phyloP scores from a whole-genome alignment of 768 basidiomycete genomes.

The Pleurotus citrinopileatus region DNA sequence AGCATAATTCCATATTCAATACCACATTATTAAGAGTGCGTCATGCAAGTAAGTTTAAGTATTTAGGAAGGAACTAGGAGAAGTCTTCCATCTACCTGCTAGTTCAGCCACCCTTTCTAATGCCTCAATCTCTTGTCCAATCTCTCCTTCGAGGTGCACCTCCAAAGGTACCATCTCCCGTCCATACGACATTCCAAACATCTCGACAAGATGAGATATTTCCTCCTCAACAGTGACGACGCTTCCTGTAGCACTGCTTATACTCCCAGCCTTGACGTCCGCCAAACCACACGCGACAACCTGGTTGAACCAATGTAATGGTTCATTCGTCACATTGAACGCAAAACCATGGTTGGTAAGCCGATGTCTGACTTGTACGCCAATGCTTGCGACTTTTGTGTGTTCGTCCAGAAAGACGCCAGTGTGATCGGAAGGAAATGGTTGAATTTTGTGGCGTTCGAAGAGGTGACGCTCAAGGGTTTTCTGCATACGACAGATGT shows the following conservation, averaged over 20 bases:
- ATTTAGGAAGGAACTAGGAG: no score
- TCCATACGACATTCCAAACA: slow-evolving; percentile 45
- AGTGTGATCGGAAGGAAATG: slow-evolving; percentile 72
- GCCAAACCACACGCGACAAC: slow-evolving; percentile 90
- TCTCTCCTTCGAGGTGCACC: slow-evolving; percentile 38
- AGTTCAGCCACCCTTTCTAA: slow-evolving; percentile 43
- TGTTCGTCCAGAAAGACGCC: slow-evolving; percentile 83
- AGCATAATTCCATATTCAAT: no score
- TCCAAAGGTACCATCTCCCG: slow-evolving; percentile 47
- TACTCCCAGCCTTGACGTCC: slow-evolving; percentile 76
- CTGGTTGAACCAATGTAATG: slow-evolving; percentile 79
- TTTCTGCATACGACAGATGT: slow-evolving; percentile 81
- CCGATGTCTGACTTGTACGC: slow-evolving; percentile 93
- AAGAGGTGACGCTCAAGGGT: slow-evolving; percentile 62
- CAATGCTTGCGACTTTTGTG: slow-evolving; percentile 93
- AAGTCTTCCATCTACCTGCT: slow-evolving; percentile 38
- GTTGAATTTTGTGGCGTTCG: slow-evolving; percentile 54
- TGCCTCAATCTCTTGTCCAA: slow-evolving; percentile 43
- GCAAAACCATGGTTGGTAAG: slow-evolving; percentile 95
- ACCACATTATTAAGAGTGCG: no score
- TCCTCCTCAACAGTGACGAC: slow-evolving; percentile 45
- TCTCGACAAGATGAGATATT: slow-evolving; percentile 44
- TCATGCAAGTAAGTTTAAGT: no score
- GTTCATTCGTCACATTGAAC: slow-evolving; percentile 83
- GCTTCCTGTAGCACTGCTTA: slow-evolving; percentile 44